phyloP scores from a whole-genome alignment of 140 eudicot species.

The Erigeron philadelphicus region DNA sequence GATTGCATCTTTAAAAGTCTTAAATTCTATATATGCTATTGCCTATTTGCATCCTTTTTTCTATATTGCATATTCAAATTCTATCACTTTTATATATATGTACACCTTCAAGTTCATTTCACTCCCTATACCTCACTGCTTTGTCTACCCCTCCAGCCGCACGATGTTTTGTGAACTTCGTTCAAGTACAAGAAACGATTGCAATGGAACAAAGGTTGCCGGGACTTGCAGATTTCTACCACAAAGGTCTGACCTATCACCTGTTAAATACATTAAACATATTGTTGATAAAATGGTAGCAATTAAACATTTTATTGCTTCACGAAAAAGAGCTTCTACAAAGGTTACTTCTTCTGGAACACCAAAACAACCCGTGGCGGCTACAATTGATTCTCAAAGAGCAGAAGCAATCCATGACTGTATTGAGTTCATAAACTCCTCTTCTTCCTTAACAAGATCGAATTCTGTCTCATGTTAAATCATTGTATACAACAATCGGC shows the following conservation, averaged over 20 bases:
- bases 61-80: constrained; percentile 3
- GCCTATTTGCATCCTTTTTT: not conserved
- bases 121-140: not conserved
- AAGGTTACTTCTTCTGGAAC: constrained; percentile 40
- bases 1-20: constrained; percentile 28
- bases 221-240: constrained; percentile 54
- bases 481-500: not conserved
- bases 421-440: constrained; percentile 66
- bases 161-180: constrained; percentile 27
- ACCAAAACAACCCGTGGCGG: constrained; percentile 34
- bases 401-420: constrained; percentile 74
- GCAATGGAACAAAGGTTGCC: constrained; percentile 25
- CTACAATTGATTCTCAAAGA: constrained; percentile 58
- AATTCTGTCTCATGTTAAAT: constrained; percentile 43
- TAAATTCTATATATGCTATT: constrained; percentile 23
- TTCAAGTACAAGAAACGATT: constrained; percentile 30
- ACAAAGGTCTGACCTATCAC: constrained; percentile 24
- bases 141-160: not conserved
- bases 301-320: constrained; percentile 20
- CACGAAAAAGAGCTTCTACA: constrained; percentile 26
- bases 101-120: constrained; percentile 22
- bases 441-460: constrained; percentile 58
- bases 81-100: constrained; percentile 17
- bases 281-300: constrained; percentile 39
- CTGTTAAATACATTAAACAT: constrained; percentile 36